Conservation (phyloP, 2,329 filamentous ascomycete species). For the Hypomyces rosellus region DNA sequence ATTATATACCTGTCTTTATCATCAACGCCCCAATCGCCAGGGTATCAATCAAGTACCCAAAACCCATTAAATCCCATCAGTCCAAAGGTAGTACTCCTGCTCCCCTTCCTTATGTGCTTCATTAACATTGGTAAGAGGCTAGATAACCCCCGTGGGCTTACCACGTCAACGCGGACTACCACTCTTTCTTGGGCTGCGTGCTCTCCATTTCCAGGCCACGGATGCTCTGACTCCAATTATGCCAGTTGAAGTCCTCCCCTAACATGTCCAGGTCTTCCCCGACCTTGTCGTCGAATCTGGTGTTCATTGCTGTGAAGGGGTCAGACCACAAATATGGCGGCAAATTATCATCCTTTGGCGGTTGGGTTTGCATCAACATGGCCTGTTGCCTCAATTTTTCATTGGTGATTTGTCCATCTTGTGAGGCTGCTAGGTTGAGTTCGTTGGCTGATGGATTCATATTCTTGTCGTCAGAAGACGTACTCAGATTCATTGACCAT, state of each 20-base stretch:
- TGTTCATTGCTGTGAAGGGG: slow-evolving; percentile 24
- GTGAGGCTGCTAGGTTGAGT: not conserved
- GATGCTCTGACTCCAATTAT: slow-evolving; percentile 41
- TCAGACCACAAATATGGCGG: slow-evolving; percentile 39
- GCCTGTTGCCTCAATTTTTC: slow-evolving; percentile 15
- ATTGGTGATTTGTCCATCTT: not conserved
- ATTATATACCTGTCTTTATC: no score
- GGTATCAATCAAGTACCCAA: no score
- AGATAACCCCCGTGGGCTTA: no score
- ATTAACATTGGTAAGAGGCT: no score
- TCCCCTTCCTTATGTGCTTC: no score
- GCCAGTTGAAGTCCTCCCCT: slow-evolving; percentile 42
- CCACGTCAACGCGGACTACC: slow-evolving; percentile 10
- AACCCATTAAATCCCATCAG: no score
- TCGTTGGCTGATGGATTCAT: slow-evolving; percentile 2
- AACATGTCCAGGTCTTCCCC: slow-evolving; percentile 33
- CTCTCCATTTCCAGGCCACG: slow-evolving; percentile 32
- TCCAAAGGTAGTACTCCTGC: no score
- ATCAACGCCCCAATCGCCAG: no score
- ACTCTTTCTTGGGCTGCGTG: slow-evolving; percentile 16
- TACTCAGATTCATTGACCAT: slow-evolving; percentile 19
- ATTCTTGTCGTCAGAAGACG: not conserved
- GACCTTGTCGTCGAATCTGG: slow-evolving; percentile 21
- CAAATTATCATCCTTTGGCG: slow-evolving; percentile 27
- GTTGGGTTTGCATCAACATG: slow-evolving; percentile 17